A percentile compares a stretch with the other conserved stretches of the same genome.
phyloP scores from a whole-genome alignment of 1,284 basidiomycete genomes.

The Testicularia cyperi region DNA sequence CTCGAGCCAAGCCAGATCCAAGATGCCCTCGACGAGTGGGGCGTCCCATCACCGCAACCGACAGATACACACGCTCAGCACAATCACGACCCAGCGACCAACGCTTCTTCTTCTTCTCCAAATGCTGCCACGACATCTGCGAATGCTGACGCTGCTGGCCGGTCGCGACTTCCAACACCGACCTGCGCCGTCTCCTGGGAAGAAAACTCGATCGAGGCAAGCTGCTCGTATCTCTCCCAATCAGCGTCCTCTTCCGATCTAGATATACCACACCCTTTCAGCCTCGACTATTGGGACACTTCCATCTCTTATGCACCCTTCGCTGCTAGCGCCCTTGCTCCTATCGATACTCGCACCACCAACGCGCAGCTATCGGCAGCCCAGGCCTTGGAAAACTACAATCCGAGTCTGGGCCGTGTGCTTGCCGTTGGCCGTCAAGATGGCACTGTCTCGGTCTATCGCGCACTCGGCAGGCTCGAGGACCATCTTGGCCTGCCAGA shows the following conservation, averaged over 20 bases:
- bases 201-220: constrained; percentile 18
- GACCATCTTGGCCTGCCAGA: constrained; percentile 9
- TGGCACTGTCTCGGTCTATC: constrained; percentile 19
- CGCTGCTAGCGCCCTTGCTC: constrained; percentile 8
- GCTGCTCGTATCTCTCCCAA: constrained; percentile 6
- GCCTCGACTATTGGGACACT: constrained; percentile 29
- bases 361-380: not conserved
- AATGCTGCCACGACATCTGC: too few relatives aligned
- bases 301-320: constrained; percentile 31
- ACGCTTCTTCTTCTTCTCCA: not conserved
- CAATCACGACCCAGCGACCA: too few relatives aligned
- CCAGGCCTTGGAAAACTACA: constrained; percentile 4
- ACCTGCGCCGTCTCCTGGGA: constrained; percentile 28
- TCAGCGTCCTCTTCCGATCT: too few relatives aligned
- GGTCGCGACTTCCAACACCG: constrained; percentile 8
- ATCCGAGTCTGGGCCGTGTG: constrained; percentile 20
- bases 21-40: not conserved
- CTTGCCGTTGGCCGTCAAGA: constrained; percentile 21
- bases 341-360: not conserved
- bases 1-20: not conserved
- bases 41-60: not conserved
- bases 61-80: too few relatives aligned
- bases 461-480: constrained; percentile 20
- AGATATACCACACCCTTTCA: too few relatives aligned
- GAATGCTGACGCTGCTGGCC: too few relatives aligned